Base-by-base conservation (phyloP, 257 asterid species). In the Avicennia marina region DNA sequence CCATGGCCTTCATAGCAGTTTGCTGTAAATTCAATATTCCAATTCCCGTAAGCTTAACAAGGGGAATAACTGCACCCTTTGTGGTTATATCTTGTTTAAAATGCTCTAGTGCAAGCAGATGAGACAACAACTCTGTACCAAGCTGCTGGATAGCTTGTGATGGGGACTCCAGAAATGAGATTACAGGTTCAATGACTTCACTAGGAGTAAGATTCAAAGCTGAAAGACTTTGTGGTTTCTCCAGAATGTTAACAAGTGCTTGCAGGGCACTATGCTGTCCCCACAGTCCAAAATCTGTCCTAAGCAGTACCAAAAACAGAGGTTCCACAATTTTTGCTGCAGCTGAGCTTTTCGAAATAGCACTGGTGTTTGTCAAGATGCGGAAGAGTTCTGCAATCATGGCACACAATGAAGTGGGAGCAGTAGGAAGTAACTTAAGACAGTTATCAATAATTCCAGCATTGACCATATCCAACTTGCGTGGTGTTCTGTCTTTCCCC, bases 241-340 rank as follows among this genome's bases (percentile, higher is more conserved):
- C 97, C 62, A 90, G 69, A 58, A 90, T 72, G 71, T 90, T 90
- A 56, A 90, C 88, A 50, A 90, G 95, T 31, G 95, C 84, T 77
- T 90, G 95, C 64, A 90, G 51, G 60, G 94, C 88, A 74, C 97
- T 86, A 62, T 90, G 95, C 53, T 90, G 97, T 57, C 97, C 97
- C 88, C 83, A 74, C 53, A 80, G 64, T 50, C 87, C 84, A 38
- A 86, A 66, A 78, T 90, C 97, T 47, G 78, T 65, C 65, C 83
- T 73, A 38, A 76, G 83, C 67, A 86, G 78, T 43, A 90, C 76
- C 75, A 46, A 45, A 74, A 90, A 84, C 45, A 90, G 83, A 58
- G 97, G 97, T 58, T 90, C 95, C 11, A 90, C 81, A 62, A 86
- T 74, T 67, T 72, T 82, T 19, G 76, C 83, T 25, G 86, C 95